Evolutionary conservation across 169 alveolate species (phyloP), one percentile per base, ranked within the genome.

Genomic region (Eimeria falciformis): DNA sequence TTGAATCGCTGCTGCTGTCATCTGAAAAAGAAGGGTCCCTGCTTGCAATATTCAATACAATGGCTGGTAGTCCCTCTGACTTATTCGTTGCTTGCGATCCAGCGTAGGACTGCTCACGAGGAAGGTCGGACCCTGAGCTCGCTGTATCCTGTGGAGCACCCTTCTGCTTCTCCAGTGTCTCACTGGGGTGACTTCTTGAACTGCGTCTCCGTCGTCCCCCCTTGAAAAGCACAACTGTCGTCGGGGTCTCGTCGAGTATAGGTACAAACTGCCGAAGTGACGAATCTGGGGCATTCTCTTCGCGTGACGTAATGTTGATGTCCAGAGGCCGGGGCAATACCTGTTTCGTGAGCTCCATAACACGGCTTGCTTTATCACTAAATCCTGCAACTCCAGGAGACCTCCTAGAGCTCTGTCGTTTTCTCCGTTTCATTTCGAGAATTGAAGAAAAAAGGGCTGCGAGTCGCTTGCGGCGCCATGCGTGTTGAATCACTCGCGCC

Each of bases 401-500:
- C n/a, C 14, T 50, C 62, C 62, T 50, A 14, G 73, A 14, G 73
- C 46, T 62, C 29, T 62, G 37, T 14, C 37, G 37, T n/a, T n/a
- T 62, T 62, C 73, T 62, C 73, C 73, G n/a, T n/a, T 14, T 62
- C 73, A 62, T 14, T 2, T 62, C 11, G 6, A 62, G 33, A 12
- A 62, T 29, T n/a, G 73, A 62, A 14, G 17, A 12, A n/a, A 62
- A 62, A 12, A 62, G 25, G 11, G 29, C 73, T 0, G 37, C 25
- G 12, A 62, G 25, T 18, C 73, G 73, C 37, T n/a, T n/a, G 12
- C 29, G 73, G 73, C 73, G 73, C 73, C 73, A 62, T 6, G 46
- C 2, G n/a, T 62, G 73, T 29, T 62, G 73, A 18, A 62, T 62
- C 17, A 62, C 37, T 62, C 73, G 73, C 29, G 73, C 73, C 11